A percentile compares a stretch with the other conserved stretches of the same genome.
Conservation (phyloP, 2,329 filamentous ascomycete species). For the Pseudogymnoascus sp. region DNA sequence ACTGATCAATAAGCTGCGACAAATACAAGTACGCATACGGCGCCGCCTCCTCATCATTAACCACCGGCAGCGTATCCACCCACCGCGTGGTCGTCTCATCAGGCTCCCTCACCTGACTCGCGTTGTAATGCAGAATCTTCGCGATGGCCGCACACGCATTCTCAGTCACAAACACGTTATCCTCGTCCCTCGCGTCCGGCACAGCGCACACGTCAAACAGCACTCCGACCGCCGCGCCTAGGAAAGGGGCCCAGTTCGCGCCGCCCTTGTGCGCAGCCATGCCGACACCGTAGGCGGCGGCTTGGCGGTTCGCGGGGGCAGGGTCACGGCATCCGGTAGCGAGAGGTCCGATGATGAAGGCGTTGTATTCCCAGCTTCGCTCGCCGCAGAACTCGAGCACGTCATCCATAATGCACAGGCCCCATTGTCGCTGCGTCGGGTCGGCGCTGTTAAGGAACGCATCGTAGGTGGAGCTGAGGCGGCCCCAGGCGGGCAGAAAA, state of each 20-base stretch:
- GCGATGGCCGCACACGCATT: slow-evolving; percentile 95
- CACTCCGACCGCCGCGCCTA: slow-evolving; percentile 67
- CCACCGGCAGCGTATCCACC: slow-evolving; percentile 84
- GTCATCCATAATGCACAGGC: slow-evolving; percentile 97
- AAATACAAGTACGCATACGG: slow-evolving; percentile 93
- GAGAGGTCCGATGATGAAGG: slow-evolving; percentile 79
- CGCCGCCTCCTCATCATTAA: slow-evolving; percentile 93
- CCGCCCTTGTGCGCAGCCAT: slow-evolving; percentile 92
- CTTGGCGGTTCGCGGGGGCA: slow-evolving; percentile 87
- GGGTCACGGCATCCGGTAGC: slow-evolving; percentile 77
- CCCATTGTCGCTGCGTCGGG: slow-evolving; percentile 92
- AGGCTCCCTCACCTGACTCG: slow-evolving; percentile 63
- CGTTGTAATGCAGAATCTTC: slow-evolving; percentile 91
- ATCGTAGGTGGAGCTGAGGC: slow-evolving; percentile 76
- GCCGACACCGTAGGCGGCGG: slow-evolving; percentile 90
- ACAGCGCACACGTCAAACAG: slow-evolving; percentile 80
- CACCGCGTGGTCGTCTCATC: slow-evolving; percentile 75
- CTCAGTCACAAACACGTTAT: slow-evolving; percentile 94
- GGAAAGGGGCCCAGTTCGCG: slow-evolving; percentile 76
- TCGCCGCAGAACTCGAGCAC: slow-evolving; percentile 93
- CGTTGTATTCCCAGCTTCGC: slow-evolving; percentile 77
- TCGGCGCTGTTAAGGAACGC: slow-evolving; percentile 73
- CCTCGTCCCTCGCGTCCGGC: slow-evolving; percentile 75
- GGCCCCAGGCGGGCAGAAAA: slow-evolving; percentile 85
- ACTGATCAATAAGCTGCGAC: slow-evolving; percentile 88